phyloP scores from a whole-genome alignment of 2,329 filamentous ascomycete genomes.

The Cryoendolithus antarcticus region DNA sequence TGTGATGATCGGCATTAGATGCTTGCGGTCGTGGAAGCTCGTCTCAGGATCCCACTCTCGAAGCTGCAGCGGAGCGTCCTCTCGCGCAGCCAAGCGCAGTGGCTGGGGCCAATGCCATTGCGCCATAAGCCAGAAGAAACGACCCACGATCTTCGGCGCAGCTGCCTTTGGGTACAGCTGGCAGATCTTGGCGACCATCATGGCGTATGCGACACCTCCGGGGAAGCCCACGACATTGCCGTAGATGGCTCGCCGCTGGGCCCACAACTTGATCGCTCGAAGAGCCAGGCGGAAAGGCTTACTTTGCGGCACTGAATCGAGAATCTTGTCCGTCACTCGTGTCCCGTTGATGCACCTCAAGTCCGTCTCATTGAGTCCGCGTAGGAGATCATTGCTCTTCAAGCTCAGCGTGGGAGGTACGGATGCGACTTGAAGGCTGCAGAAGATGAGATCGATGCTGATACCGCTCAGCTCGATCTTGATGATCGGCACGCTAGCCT shows the following conservation, averaged over 20 bases:
- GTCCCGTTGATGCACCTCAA: conserved; percentile 87
- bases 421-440: conserved; percentile 29
- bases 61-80: conserved; percentile 67
- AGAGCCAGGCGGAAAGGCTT: conserved; percentile 82
- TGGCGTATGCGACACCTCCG: conserved; percentile 94
- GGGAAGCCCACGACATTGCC: conserved; percentile 95
- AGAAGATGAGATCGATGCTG: conserved; percentile 78
- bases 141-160: conserved; percentile 74
- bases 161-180: conserved; percentile 92
- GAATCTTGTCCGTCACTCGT: conserved; percentile 83
- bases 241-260: conserved; percentile 81
- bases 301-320: conserved; percentile 76
- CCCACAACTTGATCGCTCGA: conserved; percentile 92
- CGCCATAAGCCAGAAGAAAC: conserved; percentile 87
- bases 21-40: conserved; percentile 68
- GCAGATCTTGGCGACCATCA: conserved; percentile 90
- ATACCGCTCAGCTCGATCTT: conserved; percentile 87
- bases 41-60: conserved; percentile 90
- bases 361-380: conserved; percentile 76
- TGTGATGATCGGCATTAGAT: conserved; percentile 97
- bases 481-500: conserved; percentile 93
- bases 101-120: conserved; percentile 91
- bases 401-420: conserved; percentile 53
- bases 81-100: conserved; percentile 79
- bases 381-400: conserved; percentile 71